A percentile compares a stretch with the other conserved stretches of the same genome.
phyloP scores from a whole-genome alignment of 2,329 filamentous ascomycete genomes.

The Ophiocordyceps polyrhachis-furcata region DNA sequence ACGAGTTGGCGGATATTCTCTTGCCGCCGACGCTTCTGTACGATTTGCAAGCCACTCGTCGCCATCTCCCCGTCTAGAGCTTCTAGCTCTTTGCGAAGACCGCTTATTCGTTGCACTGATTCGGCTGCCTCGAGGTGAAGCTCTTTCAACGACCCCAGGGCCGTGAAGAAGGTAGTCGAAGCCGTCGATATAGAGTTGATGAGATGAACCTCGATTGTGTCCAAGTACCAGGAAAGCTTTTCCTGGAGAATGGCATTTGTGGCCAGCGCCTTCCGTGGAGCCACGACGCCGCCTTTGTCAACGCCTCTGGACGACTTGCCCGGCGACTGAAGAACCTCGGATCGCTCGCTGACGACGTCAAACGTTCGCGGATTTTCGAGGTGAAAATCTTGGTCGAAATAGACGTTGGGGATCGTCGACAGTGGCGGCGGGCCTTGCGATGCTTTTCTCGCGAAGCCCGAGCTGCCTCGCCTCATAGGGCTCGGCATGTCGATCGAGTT shows the following conservation, averaged over 20 bases:
- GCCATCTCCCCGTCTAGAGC: slow-evolving; percentile 77
- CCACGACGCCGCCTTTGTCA: slow-evolving; percentile 33
- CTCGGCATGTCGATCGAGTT: slow-evolving; percentile 28
- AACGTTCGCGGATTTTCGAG: slow-evolving; percentile 93
- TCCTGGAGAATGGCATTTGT: slow-evolving; percentile 96
- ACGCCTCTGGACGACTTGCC: slow-evolving; percentile 29
- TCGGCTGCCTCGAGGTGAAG: slow-evolving; percentile 83
- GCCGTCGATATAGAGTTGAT: slow-evolving; percentile 93
- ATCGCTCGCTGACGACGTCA: slow-evolving; percentile 88
- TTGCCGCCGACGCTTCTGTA: slow-evolving; percentile 61
- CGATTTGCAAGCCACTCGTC: slow-evolving; percentile 63
- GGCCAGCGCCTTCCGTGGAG: slow-evolving; percentile 66
- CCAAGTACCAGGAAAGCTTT: slow-evolving; percentile 99
- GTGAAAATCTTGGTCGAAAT: slow-evolving; percentile 89
- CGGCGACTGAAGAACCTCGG: slow-evolving; percentile 70
- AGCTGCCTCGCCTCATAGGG: slow-evolving; percentile 24
- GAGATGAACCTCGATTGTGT: slow-evolving; percentile 92
- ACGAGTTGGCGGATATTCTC: slow-evolving; percentile 74
- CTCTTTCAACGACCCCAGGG: slow-evolving; percentile 75
- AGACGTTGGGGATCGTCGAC: slow-evolving; percentile 80
- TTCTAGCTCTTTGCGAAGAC: slow-evolving; percentile 58
- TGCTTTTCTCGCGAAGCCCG: slow-evolving; percentile 35
- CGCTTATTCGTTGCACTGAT: slow-evolving; percentile 73
- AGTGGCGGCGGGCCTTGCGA: slow-evolving; percentile 63
- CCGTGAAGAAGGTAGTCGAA: slow-evolving; percentile 90